A percentile compares a stretch with the other conserved stretches of the same genome.
Conservation (phyloP, 2,329 filamentous ascomycete species). For the Talaromyces albobiverticillius region DNA sequence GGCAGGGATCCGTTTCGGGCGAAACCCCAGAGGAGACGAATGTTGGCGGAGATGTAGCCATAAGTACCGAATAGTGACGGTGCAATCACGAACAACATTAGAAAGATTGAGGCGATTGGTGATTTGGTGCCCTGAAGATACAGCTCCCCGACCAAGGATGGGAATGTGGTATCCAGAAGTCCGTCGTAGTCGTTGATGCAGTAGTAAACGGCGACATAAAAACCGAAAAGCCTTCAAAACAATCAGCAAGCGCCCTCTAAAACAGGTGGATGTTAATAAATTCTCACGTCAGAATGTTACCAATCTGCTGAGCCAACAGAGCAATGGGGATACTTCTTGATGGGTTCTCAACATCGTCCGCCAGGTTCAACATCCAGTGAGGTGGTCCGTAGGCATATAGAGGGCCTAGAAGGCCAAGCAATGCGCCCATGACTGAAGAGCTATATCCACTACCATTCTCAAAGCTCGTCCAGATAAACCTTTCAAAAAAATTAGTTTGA, state of each 20-base stretch:
- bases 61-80: neutral
- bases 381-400: conserved; percentile 1
- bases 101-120: neutral
- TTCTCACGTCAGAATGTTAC: neutral
- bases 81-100: neutral
- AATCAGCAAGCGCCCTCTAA: neutral
- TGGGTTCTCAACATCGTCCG: conserved; percentile 3
- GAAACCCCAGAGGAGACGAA: neutral
- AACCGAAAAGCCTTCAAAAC: neutral
- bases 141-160: neutral
- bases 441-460: neutral
- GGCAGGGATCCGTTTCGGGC: neutral
- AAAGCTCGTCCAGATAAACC: neutral
- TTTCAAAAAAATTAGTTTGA: neutral
- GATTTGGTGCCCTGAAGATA: neutral
- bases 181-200: neutral
- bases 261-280: neutral
- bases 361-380: conserved; percentile 1
- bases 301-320: neutral
- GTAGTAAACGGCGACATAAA: neutral
- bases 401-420: neutral
- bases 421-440: neutral
- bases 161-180: neutral
- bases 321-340: conserved; percentile 4
- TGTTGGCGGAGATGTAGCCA: neutral